Evolutionary conservation across 1,284 basidiomycete species (phyloP).

Genomic region (Ustilago sp.): DNA sequence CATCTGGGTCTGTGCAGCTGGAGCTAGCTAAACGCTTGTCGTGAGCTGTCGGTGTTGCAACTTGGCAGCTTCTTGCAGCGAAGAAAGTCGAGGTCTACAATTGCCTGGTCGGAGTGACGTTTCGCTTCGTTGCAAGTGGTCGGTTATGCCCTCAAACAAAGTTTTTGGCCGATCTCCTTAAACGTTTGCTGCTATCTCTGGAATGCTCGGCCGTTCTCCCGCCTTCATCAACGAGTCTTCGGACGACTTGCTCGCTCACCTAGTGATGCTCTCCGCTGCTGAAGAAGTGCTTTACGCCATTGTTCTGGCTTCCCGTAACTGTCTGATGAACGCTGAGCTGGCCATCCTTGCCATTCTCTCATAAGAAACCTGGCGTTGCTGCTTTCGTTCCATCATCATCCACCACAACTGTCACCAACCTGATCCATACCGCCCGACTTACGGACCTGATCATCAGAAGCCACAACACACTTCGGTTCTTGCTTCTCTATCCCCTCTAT

Average conservation of each 20-base stretch:
- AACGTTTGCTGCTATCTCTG: neutral
- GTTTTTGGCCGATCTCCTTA: neutral
- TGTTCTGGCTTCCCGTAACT: neutral
- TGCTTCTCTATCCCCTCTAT: neutral
- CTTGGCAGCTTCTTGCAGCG: constrained; percentile 2
- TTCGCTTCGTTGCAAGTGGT: neutral
- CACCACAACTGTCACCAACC: neutral
- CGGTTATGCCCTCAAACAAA: neutral
- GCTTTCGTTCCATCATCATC: neutral
- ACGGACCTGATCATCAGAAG: neutral
- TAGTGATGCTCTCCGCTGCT: neutral
- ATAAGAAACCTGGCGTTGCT: neutral
- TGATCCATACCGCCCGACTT: neutral
- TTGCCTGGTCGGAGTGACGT: neutral
- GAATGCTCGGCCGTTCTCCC: neutral
- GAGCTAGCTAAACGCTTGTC: too few relatives aligned
- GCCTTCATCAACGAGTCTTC: neutral
- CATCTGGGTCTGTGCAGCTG: neutral
- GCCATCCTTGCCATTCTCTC: neutral
- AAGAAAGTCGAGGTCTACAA: neutral
- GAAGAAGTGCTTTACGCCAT: neutral
- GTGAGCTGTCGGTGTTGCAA: neutral
- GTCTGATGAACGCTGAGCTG: neutral
- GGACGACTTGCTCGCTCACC: neutral
- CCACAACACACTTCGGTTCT: neutral